A percentile compares a stretch with the other conserved stretches of the same genome.
phyloP scores from a whole-genome alignment of 305 asterid genomes.

The Solanum hybrid region DNA sequence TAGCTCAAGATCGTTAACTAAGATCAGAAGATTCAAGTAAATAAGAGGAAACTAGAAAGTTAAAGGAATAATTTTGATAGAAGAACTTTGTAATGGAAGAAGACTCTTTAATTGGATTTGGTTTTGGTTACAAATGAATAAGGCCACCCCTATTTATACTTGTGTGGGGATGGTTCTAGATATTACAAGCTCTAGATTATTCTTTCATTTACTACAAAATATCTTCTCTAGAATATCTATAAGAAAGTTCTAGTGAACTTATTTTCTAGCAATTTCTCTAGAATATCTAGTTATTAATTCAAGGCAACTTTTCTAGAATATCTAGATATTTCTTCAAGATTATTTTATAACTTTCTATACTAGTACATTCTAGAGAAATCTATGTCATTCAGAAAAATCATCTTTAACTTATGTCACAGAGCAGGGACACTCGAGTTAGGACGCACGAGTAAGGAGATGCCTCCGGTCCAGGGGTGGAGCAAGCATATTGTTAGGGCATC shows the following conservation, averaged over 20 bases:
- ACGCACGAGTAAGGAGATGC: background rate
- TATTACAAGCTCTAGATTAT: background rate
- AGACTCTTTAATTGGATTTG: background rate
- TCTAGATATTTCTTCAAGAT: background rate
- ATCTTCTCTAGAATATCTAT: too few relatives aligned
- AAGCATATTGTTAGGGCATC: background rate
- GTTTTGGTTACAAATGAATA: background rate
- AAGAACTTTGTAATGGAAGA: background rate
- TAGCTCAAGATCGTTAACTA: too few relatives aligned
- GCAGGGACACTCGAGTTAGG: too few relatives aligned
- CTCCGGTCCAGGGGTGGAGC: background rate
- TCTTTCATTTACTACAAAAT: too few relatives aligned
- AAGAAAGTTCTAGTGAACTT: too few relatives aligned
- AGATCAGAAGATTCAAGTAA: too few relatives aligned
- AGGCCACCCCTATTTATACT: background rate
- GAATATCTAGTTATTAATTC: background rate
- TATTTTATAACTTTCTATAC: too few relatives aligned
- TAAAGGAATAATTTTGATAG: background rate
- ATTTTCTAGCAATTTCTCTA: background rate
- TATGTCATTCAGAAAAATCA: background rate
- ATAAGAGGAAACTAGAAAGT: too few relatives aligned
- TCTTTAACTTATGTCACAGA: too few relatives aligned
- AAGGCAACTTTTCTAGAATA: background rate
- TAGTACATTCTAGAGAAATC: background rate
- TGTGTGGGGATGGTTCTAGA: background rate